A percentile compares a stretch with the other conserved stretches of the same genome.
These are phyloP conservation scores for Oryza meridionalis DNA, from an alignment of 176 grass and related monocot genomes.

Conservation along the genomic window DNA sequence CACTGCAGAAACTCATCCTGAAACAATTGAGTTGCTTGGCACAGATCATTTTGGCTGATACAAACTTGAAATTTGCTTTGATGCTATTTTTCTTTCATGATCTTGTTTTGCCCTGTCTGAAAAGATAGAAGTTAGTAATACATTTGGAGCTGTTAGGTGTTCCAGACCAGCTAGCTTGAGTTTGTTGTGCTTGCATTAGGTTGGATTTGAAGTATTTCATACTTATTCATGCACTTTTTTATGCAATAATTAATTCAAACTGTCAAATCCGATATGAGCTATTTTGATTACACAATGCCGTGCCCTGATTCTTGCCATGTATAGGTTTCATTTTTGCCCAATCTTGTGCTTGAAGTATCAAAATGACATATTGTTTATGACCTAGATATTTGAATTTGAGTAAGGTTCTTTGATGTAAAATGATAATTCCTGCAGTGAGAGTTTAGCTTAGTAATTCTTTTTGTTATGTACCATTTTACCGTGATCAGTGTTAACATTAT, in stretches of 20 bases:
- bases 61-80: background rate
- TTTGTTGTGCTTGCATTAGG: background rate
- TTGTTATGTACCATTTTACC: background rate
- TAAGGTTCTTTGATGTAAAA: background rate
- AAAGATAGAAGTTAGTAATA: background rate
- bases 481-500: conserved; percentile 6
- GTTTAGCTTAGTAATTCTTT: background rate
- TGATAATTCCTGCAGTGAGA: background rate
- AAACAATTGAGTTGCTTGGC: background rate
- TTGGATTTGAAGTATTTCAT: conserved; percentile 14
- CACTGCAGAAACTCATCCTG: background rate
- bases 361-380: background rate
- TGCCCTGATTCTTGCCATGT: background rate
- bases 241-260: background rate
- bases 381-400: background rate
- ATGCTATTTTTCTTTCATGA: background rate
- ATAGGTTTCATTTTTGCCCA: background rate
- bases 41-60: background rate
- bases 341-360: background rate
- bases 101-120: background rate
- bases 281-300: background rate
- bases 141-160: conserved; percentile 1
- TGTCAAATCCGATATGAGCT: background rate
- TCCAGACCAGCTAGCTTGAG: background rate
- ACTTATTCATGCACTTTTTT: conserved; percentile 2